A percentile compares a stretch with the other conserved stretches of the same genome.
phyloP scores from a whole-genome alignment of 176 grass and related monocot genomes.

The Hsuehochloa calcarea region DNA sequence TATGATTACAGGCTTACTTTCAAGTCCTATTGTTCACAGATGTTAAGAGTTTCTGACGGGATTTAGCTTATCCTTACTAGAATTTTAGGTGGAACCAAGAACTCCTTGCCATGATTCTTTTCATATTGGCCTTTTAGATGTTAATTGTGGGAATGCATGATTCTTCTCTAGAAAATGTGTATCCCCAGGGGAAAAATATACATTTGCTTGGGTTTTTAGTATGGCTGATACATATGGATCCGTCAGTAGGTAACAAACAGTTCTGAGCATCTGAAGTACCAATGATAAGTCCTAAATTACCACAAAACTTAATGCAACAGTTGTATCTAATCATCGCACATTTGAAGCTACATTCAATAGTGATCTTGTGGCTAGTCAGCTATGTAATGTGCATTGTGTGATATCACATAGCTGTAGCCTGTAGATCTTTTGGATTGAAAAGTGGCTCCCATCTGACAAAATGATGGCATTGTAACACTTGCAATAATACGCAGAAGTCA shows the following conservation, averaged over 20 bases:
- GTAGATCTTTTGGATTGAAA: neutral
- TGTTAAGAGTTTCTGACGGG: neutral
- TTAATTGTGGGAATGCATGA: neutral
- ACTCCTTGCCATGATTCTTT: neutral
- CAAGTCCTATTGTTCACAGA: neutral
- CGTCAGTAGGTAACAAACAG: neutral
- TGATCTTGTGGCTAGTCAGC: neutral
- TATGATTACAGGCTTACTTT: neutral
- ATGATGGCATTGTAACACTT: neutral
- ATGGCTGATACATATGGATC: neutral
- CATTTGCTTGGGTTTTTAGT: neutral
- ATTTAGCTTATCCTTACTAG: neutral
- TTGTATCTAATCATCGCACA: neutral
- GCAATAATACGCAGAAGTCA: neutral
- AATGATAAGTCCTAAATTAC: neutral
- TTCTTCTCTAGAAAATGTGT: neutral
- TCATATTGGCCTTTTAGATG: neutral
- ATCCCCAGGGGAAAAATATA: neutral
- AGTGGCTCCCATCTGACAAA: neutral
- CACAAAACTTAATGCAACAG: neutral
- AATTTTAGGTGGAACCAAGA: neutral
- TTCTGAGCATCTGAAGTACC: constrained; percentile 11
- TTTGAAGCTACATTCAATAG: neutral
- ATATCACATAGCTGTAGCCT: neutral
- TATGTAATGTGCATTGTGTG: neutral